Evolutionary conservation across 345 rosid species (phyloP).

Genomic region (Euphorbia peplus): DNA sequence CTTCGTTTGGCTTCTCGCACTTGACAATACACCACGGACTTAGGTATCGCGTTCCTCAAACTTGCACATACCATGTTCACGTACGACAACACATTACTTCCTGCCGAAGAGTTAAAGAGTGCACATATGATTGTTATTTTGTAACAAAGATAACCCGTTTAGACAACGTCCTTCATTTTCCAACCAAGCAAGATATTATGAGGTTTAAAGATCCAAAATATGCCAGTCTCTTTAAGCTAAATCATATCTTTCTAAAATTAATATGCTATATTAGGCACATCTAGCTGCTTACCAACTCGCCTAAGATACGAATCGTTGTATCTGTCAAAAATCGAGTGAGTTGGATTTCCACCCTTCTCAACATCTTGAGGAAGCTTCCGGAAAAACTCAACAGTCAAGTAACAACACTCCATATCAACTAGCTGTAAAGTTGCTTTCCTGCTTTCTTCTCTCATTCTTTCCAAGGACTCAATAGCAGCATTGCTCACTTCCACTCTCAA

Average conservation of each 20-base stretch:
- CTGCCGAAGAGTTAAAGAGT: slow-evolving; percentile 26
- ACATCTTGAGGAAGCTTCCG: slow-evolving; percentile 93
- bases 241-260: not conserved
- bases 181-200: not conserved
- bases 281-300: slow-evolving; percentile 54
- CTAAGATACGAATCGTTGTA: slow-evolving; percentile 85
- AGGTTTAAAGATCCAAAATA: not conserved
- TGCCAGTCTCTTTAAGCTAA: not conserved
- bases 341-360: slow-evolving; percentile 96
- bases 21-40: slow-evolving; percentile 90
- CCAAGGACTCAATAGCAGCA: slow-evolving; percentile 82
- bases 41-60: slow-evolving; percentile 80
- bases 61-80: slow-evolving; percentile 82
- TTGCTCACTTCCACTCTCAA: slow-evolving; percentile 77
- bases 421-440: slow-evolving; percentile 77
- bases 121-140: too few species aligned
- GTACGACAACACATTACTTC: slow-evolving; percentile 65
- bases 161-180: not conserved
- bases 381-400: slow-evolving; percentile 92
- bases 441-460: slow-evolving; percentile 92
- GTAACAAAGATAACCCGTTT: too few species aligned
- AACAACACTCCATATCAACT: slow-evolving; percentile 91
- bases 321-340: slow-evolving; percentile 84
- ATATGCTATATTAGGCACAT: not conserved
- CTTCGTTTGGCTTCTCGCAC: slow-evolving; percentile 92